Base-by-base conservation (phyloP, 31 red algal genomes). In the Odonthalia washingtoniensis region DNA sequence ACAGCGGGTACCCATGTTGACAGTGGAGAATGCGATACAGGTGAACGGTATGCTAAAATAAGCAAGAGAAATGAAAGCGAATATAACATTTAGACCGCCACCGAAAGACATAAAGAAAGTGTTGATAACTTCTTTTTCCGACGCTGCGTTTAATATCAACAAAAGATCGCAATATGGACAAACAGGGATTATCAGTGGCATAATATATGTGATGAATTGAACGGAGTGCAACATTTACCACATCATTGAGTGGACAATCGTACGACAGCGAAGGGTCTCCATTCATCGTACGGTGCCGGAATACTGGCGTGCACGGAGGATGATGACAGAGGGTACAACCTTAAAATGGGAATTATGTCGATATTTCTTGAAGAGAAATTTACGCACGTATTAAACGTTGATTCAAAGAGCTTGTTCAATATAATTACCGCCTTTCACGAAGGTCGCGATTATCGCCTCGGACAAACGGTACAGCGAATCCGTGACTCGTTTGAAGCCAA, bases 351-450 rank as follows among this genome's bases (percentile, higher is more conserved):
- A 9, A 46, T 77, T 14, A 77, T 5, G 39, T 46, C 40, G 40
- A 35, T 77, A 46, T 77, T 77, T 46, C 74, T 42, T n/a, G 18
- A 14, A 77, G 40, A 40, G 21, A 18, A 40, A 40, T 30, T 46
- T 18, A 40, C 21, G 32, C 74, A 77, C 32, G 74, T 46, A 45
- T 18, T 77, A n/a, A 46, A 46, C 74, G 74, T 46, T 27, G 40
- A 77, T 46, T 77, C 40, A 9, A 77, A 77, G n/a, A 42, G 74
- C 12, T 30, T 40, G 32, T 46, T n/a, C 35, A 42, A 77, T 16
- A 77, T 42, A 9, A 77, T 77, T 16, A 46, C 74, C 18, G 49
- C 74, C 49, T 31, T 77, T 35, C 74, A 77, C 40, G 74, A 77
- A 46, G n/a, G n/a, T n/a, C n/a, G n/a, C n/a, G n/a, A n/a, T 5